Percentiles rank a stretch among this genome's conserved stretches.
phyloP scores from a whole-genome alignment of 208 protist genomes.

The Trypanosoma mega region DNA sequence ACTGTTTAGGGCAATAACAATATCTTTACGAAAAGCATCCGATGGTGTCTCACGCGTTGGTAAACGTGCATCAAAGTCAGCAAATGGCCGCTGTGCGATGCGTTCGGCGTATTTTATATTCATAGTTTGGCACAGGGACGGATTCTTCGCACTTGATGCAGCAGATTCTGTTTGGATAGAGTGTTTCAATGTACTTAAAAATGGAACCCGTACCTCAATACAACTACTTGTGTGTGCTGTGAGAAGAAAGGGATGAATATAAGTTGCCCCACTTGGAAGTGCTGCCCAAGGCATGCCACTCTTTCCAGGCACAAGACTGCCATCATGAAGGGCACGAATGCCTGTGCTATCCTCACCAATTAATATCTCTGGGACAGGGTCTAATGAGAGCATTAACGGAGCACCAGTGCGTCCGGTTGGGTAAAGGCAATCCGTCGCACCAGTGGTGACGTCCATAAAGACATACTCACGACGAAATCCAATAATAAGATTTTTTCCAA shows the following conservation, averaged over 20 bases:
- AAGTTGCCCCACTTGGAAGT: constrained; percentile 23
- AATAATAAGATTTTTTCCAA: constrained; percentile 49
- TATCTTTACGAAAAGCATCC: constrained; percentile 31
- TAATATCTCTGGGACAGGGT: constrained; percentile 66
- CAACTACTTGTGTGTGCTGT: constrained; percentile 31
- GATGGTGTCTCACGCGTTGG: constrained; percentile 20
- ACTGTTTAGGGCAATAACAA: constrained; percentile 29
- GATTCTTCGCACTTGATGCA: background rate
- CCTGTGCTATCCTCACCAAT: constrained; percentile 38
- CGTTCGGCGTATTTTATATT: constrained; percentile 17
- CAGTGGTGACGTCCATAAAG: constrained; percentile 25
- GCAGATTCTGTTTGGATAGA: no score
- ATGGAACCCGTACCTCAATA: constrained; percentile 63
- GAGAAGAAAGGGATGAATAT: constrained; percentile 61
- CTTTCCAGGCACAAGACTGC: constrained; percentile 45
- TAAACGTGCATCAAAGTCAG: constrained; percentile 50
- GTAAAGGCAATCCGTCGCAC: constrained; percentile 22
- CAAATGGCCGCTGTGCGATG: constrained; percentile 43
- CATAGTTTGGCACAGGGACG: constrained; percentile 26
- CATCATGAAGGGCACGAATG: constrained; percentile 54
- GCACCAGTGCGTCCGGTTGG: constrained; percentile 7
- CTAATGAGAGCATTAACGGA: constrained; percentile 54
- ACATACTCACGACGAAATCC: constrained; percentile 43
- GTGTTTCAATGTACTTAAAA: constrained; percentile 35
- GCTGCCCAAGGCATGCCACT: constrained; percentile 22